A percentile compares a stretch with the other conserved stretches of the same genome.
Evolutionary conservation across 2,329 filamentous ascomycete genomes (phyloP).

Genomic region (Epichloe sp.): DNA sequence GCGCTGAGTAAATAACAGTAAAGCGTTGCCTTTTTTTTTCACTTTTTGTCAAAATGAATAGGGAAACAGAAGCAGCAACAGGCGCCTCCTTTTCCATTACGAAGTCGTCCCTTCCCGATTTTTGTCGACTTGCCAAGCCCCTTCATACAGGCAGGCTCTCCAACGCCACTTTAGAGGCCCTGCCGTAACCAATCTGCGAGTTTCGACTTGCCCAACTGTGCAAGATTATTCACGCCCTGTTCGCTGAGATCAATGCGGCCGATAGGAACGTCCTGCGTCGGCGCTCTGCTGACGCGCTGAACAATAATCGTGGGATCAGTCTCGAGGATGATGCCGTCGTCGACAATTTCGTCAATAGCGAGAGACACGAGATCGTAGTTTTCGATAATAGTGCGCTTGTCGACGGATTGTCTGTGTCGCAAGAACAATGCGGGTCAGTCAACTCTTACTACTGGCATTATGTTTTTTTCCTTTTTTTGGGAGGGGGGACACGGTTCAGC

Average conservation of each 20-base stretch:
- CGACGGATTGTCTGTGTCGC: conserved; percentile 65
- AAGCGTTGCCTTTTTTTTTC: neutral
- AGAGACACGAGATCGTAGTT: conserved; percentile 96
- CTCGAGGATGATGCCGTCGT: conserved; percentile 93
- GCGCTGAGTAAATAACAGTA: conserved; percentile 10
- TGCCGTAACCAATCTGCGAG: conserved; percentile 83
- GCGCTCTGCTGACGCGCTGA: conserved; percentile 82
- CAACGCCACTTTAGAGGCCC: conserved; percentile 41
- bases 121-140: neutral
- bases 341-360: conserved; percentile 87
- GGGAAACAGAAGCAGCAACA: neutral
- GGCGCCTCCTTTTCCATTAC: neutral
- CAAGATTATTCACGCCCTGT: conserved; percentile 86
- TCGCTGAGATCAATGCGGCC: conserved; percentile 93
- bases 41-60: neutral
- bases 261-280: conserved; percentile 79
- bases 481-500: neutral
- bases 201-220: conserved; percentile 87
- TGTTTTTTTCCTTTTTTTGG: neutral
- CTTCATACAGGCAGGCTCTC: neutral
- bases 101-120: neutral
- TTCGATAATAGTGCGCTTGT: conserved; percentile 95
- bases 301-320: conserved; percentile 92
- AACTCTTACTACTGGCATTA: neutral
- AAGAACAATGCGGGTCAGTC: conserved; percentile 5